Evolutionary conservation across 2,329 filamentous ascomycete genomes (phyloP).

Genomic region (Colletotrichum navitas): DNA sequence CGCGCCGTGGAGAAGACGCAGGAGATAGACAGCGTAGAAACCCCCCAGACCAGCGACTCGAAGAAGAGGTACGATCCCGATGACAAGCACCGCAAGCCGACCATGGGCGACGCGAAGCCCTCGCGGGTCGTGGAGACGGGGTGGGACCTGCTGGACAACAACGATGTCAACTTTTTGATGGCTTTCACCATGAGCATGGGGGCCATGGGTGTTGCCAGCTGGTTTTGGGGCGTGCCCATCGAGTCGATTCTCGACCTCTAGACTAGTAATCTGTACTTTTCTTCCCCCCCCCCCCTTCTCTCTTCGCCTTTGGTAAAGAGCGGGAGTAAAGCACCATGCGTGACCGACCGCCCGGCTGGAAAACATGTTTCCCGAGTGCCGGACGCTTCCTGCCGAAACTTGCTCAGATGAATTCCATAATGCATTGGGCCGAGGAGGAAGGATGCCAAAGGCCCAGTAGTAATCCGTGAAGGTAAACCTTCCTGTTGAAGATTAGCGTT

Average conservation of each 20-base stretch:
- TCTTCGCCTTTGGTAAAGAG: background rate
- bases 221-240: constrained; percentile 71
- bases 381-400: too few species aligned
- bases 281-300: too few species aligned
- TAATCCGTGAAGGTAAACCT: background rate
- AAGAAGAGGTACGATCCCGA: constrained; percentile 61
- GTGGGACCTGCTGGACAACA: constrained; percentile 88
- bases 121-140: constrained; percentile 75
- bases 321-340: background rate
- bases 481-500: background rate
- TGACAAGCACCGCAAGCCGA: constrained; percentile 63
- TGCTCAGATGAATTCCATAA: too few species aligned
- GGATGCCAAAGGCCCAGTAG: too few species aligned
- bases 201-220: constrained; percentile 75
- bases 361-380: background rate
- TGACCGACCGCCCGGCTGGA: background rate
- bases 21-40: constrained; percentile 45
- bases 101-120: constrained; percentile 68
- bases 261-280: background rate
- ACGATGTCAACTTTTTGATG: constrained; percentile 95
- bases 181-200: constrained; percentile 83
- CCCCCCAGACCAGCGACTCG: constrained; percentile 53
- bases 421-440: too few species aligned
- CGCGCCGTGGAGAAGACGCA: constrained; percentile 55
- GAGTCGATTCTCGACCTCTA: constrained; percentile 51